A percentile compares a stretch with the other conserved stretches of the same genome.
These are phyloP conservation scores for Sporisorium iseilematis-ciliati DNA, from an alignment of 1,284 basidiomycete genomes.

Conservation along the genomic window DNA sequence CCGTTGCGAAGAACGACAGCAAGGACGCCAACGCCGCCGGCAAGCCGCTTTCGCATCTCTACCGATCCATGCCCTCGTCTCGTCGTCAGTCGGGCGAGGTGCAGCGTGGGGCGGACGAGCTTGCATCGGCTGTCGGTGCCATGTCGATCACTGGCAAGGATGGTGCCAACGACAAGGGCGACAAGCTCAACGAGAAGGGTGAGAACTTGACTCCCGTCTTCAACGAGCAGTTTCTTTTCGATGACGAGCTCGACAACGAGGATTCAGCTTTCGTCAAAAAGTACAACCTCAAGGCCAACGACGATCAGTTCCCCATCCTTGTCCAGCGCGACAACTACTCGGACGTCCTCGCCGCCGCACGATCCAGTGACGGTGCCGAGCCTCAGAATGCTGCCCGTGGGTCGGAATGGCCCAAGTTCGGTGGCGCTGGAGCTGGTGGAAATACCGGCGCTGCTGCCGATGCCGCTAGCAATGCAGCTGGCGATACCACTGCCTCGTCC, in stretches of 20 bases:
- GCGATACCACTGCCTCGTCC: constrained; percentile 20
- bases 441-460: constrained; percentile 43
- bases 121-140: constrained; percentile 31
- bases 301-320: constrained; percentile 76
- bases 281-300: constrained; percentile 67
- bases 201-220: constrained; percentile 61
- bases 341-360: too few relatives aligned
- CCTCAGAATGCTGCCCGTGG: constrained; percentile 75
- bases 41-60: constrained; percentile 19
- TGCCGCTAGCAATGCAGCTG: constrained; percentile 4
- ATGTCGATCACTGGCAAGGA: constrained; percentile 32
- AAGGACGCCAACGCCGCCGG: constrained; percentile 3
- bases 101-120: constrained; percentile 24
- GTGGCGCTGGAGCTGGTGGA: constrained; percentile 71
- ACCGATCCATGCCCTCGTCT: constrained; percentile 52
- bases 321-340: constrained; percentile 64
- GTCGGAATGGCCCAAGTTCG: constrained; percentile 94
- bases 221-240: constrained; percentile 66
- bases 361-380: constrained; percentile 2
- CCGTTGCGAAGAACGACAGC: neutral
- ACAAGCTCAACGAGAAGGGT: constrained; percentile 12
- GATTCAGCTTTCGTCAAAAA: constrained; percentile 68
- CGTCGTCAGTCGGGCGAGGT: constrained; percentile 31
- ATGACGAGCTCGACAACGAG: constrained; percentile 67
- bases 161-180: constrained; percentile 6